Evolutionary conservation across 1,139 yeast species (phyloP), one percentile per base, ranked within the genome.

Genomic region (Protomyces arabidopsidicola): DNA sequence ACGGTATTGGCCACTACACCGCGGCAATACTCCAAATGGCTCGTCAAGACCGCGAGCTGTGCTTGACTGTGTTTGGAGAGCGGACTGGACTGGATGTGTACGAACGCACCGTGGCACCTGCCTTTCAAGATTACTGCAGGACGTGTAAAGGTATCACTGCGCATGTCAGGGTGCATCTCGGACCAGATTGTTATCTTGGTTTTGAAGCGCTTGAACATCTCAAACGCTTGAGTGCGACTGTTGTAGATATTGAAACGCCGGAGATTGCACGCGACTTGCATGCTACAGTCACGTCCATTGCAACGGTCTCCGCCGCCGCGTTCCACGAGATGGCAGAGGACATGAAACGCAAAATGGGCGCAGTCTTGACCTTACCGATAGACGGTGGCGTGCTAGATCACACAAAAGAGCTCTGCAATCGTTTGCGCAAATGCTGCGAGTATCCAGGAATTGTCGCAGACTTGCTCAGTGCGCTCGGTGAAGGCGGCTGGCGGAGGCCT

Each of bases 1-100:
- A 64, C 45, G 66, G 66, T n/a, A 58, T 64, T 38, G 58, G 58
- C 14, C 56, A 56, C 42, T 64, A 64, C 42, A 64, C 64, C 5
- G 62, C 55, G 39, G 66, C 66, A 8, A n/a, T 64, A 9, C 18
- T 55, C 9, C 55, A 54, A 2, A 64, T 64, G 66, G 36, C 61
- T 14, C 59, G 55, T 35, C 24, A 53, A 12, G 66, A 64, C 45
- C 24, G 53, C 16, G 45, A 45, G 22, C 52, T 64, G 24, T 48
- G 59, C 34, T 18, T 35, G 12, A 39, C 35, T 14, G 35, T 64
- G 34, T 64, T 64, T 45, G 65, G 62, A 5, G 65, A 64, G 24
- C 31, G 16, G 2, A 42, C 45, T 24, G 53, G 55, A 9, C 35
- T 45, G 18, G 61, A 61, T 14, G 18, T 56, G n/a, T 58, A 56